Evolutionary conservation across 495 filamentous ascomycete species (phyloP), one percentile per base, ranked within the genome.

Genomic region (Amniculicola lignicola): DNA sequence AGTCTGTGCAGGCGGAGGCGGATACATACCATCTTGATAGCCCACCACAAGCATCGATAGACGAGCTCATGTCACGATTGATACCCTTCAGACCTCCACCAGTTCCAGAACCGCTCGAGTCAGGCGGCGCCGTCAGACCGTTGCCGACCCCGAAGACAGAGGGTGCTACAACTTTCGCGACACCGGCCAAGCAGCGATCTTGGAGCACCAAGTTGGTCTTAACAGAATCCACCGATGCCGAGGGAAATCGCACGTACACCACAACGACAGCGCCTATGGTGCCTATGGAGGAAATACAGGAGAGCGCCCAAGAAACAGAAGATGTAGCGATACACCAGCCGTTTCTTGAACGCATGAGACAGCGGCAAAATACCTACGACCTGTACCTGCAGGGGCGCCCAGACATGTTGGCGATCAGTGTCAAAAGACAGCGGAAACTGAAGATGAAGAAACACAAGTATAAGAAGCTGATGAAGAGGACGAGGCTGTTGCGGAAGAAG

Each of bases 371-470:
- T 25, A 33, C 40, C 23, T 51, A 59, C 39, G 41, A 29, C 46
- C 44, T 35, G 31, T 48, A 57, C 42, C 56, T 31, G 40, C 52
- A 55, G 4, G 40, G 15, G 21, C 45, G 47, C 42, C 49, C 58
- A 46, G 44, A 51, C 45, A 69, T 70, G 65, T 24, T 61, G 21
- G 28, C 63, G 44, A 87, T 99, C 63, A 93, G 88, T 70, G 93
- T 96, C 54, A 86, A 83, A 72, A 79, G 94, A 72, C 86, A 90
- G 58, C 78, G 90, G 65, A 89, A 88, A 74, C 74, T 91, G 69
- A 95, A 92, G 82, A 98, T 98, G 91, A 98, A 98, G 88, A 98
- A 97, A 79, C 91, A 97, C 77, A 98, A 98, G 82, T 94, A 95
- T 71, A 97, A 96, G 92, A 97, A 97, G 82, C 78, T 99, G 57